Conservation (phyloP, 495 filamentous ascomycete genomes). For the Aspergillus baeticus region DNA sequence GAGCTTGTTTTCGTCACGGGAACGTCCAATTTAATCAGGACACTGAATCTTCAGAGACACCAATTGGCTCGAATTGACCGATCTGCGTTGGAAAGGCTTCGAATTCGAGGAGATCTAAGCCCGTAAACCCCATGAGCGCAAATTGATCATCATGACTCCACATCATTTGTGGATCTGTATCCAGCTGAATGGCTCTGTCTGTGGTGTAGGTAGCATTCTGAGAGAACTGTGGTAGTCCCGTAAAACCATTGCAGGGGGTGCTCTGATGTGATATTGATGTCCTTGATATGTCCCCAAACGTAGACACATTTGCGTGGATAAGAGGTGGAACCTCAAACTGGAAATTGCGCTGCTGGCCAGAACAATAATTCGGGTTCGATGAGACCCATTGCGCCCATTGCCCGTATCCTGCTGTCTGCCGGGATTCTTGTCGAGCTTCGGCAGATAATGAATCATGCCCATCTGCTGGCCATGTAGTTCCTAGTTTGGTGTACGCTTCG, state of each 20-base stretch:
- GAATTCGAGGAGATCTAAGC: constrained; percentile 21
- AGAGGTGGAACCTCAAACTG: not conserved
- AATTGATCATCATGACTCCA: constrained; percentile 17
- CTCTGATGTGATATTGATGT: too few species aligned
- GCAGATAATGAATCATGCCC: not conserved
- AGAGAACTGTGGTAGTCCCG: too few species aligned
- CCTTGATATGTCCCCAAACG: too few species aligned
- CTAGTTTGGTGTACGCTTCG: constrained; percentile 15
- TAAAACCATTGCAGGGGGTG: too few species aligned
- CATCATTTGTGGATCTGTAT: not conserved
- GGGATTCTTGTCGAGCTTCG: not conserved
- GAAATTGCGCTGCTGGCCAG: not conserved
- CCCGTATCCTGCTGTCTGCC: not conserved
- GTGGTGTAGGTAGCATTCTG: too few species aligned
- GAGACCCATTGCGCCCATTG: not conserved
- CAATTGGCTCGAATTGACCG: not conserved
- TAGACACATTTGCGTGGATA: too few species aligned
- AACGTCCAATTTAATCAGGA: not conserved
- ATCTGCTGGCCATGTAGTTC: constrained; percentile 4
- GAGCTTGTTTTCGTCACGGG: not conserved
- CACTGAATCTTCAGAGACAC: not conserved
- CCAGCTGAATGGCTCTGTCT: too few species aligned
- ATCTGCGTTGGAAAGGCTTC: too few species aligned
- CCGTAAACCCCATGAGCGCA: constrained; percentile 26
- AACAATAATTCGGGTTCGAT: not conserved